Evolutionary conservation across 768 basidiomycete species (phyloP).

Genomic region (Vararia minispora): DNA sequence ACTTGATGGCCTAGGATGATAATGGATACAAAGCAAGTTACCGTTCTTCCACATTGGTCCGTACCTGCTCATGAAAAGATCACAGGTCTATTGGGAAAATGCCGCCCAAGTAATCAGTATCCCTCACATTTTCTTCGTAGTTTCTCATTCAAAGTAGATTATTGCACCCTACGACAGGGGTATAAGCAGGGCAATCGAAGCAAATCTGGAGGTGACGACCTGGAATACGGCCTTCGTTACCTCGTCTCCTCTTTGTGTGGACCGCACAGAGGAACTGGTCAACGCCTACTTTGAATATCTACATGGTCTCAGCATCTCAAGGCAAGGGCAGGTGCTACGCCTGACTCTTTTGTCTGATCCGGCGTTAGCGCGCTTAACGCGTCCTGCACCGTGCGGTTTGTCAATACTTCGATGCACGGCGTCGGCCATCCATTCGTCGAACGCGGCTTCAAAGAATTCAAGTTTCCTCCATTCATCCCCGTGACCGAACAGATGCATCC

Average conservation of each 20-base stretch:
- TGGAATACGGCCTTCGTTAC: conserved; percentile 28
- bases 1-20: conserved; percentile 42
- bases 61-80: conserved; percentile 3
- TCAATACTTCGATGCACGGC: conserved; percentile 88
- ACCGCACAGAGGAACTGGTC: conserved; percentile 49
- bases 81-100: conserved; percentile 86
- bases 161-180: conserved; percentile 75
- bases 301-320: conserved; percentile 16
- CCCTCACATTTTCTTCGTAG: not conserved
- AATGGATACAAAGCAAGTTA: conserved; percentile 73
- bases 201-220: conserved; percentile 43
- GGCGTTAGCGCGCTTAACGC: conserved; percentile 27
- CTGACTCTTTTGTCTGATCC: not conserved
- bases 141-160: conserved; percentile 38
- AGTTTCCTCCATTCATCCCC: conserved; percentile 46
- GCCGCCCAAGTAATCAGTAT: conserved; percentile 52
- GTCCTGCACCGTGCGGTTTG: conserved; percentile 40
- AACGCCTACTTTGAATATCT: conserved; percentile 43
- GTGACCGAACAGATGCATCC: conserved; percentile 60
- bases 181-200: conserved; percentile 55
- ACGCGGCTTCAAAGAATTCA: conserved; percentile 45
- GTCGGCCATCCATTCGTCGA: conserved; percentile 61
- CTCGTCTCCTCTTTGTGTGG: conserved; percentile 35
- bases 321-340: conserved; percentile 1
- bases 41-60: not conserved